phyloP scores from a whole-genome alignment of 345 rosid genomes.

The Gossypium thurberi region DNA sequence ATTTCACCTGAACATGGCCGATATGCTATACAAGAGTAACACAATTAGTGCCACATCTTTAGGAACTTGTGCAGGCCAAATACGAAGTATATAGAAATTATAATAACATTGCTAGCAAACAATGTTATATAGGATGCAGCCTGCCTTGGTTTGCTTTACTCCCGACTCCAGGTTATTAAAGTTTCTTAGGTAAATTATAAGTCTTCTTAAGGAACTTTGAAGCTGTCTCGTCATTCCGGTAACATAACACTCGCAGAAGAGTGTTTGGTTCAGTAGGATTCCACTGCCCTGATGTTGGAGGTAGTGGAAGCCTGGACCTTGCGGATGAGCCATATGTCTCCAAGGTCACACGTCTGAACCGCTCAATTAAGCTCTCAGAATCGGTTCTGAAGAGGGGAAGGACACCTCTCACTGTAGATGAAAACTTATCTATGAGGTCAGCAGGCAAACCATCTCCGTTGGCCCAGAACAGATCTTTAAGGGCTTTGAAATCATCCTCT shows the following conservation, averaged over 20 bases:
- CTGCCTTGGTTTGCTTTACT: constrained; percentile 19
- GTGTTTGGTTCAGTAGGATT: constrained; percentile 84
- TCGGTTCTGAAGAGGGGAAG: constrained; percentile 78
- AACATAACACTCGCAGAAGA: constrained; percentile 72
- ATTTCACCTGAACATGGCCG: not conserved
- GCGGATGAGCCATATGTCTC: constrained; percentile 78
- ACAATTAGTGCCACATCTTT: not conserved
- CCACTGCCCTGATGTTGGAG: constrained; percentile 91
- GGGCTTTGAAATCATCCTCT: constrained; percentile 85
- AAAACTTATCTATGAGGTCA: constrained; percentile 70
- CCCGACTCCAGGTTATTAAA: constrained; percentile 19
- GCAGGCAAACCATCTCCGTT: constrained; percentile 88
- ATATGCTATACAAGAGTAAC: constrained; percentile 13
- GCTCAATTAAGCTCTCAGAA: constrained; percentile 77
- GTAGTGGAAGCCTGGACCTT: constrained; percentile 78
- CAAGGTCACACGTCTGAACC: constrained; percentile 58
- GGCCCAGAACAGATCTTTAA: constrained; percentile 89
- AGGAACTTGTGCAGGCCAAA: not conserved
- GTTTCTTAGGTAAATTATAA: constrained; percentile 77
- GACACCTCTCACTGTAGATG: constrained; percentile 53
- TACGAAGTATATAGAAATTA: constrained; percentile 1
- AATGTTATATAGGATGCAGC: constrained; percentile 16
- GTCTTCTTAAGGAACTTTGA: constrained; percentile 80
- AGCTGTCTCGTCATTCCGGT: constrained; percentile 80
- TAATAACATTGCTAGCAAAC: not conserved